phyloP scores from a whole-genome alignment of 2,329 filamentous ascomycete species.

The Hymenoscyphus albidus region DNA sequence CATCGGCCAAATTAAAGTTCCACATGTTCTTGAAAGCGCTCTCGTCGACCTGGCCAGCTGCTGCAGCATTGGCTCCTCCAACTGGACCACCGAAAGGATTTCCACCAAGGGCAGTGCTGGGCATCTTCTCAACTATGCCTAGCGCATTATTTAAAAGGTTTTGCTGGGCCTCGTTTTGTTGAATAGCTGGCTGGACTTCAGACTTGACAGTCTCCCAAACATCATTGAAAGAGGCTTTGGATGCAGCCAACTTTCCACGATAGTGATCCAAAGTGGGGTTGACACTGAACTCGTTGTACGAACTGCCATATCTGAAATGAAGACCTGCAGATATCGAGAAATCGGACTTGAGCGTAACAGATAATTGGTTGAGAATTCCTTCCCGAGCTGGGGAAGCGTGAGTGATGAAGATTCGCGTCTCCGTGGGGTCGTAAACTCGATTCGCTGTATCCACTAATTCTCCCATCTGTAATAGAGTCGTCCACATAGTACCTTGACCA shows the following conservation, averaged over 20 bases:
- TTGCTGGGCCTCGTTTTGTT: conserved; percentile 90
- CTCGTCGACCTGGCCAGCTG: conserved; percentile 89
- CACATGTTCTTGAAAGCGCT: conserved; percentile 99
- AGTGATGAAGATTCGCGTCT: conserved; percentile 94
- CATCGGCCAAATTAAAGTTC: conserved; percentile 98
- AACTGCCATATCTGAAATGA: conserved; percentile 97
- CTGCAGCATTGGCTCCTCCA: conserved; percentile 59
- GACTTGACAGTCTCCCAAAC: conserved; percentile 98
- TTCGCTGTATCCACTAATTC: conserved; percentile 97
- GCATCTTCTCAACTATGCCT: conserved; percentile 97
- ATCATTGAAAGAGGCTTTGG: conserved; percentile 97
- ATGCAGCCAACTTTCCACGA: conserved; percentile 94
- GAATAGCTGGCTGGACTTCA: conserved; percentile 91
- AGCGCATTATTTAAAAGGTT: conserved; percentile 87
- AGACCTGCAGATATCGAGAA: conserved; percentile 97
- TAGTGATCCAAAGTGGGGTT: conserved; percentile 98
- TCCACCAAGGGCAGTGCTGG: conserved; percentile 85
- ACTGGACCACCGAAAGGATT: conserved; percentile 92
- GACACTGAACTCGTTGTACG: conserved; percentile 99
- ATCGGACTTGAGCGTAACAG: conserved; percentile 93
- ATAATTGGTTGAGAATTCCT: conserved; percentile 94
- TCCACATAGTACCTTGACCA: conserved; percentile 99
- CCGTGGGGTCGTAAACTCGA: conserved; percentile 95
- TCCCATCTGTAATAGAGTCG: conserved; percentile 94
- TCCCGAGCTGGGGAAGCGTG: conserved; percentile 96